Conservation (phyloP, 495 filamentous ascomycete species). For the Xylaria cubensis region DNA sequence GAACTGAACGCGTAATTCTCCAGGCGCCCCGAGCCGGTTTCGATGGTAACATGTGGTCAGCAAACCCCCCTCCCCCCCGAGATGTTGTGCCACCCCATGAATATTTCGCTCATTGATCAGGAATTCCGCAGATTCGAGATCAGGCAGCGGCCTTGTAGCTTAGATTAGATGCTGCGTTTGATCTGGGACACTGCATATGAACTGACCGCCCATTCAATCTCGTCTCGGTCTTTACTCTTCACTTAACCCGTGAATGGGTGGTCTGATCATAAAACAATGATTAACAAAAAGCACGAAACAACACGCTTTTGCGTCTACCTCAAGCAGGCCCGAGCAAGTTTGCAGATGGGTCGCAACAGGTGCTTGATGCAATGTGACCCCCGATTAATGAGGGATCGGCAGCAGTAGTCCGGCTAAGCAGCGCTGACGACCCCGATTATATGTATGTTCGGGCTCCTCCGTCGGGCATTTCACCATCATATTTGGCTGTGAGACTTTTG, state of each 20-base stretch:
- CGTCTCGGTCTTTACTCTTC: conserved; percentile 9
- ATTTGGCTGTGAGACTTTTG: neutral
- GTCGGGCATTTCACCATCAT: neutral
- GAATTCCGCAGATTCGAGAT: conserved; percentile 24
- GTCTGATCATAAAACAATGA: conserved; percentile 3
- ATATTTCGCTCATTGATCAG: conserved; percentile 21
- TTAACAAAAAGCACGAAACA: conserved; percentile 7
- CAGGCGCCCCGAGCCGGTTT: neutral
- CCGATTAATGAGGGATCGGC: conserved; percentile 19
- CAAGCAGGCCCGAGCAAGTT: conserved; percentile 14
- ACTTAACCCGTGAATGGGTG: neutral
- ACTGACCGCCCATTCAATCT: conserved; percentile 3
- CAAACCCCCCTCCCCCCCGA: neutral
- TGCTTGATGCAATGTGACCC: conserved; percentile 16
- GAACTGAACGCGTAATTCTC: conserved; percentile 21
- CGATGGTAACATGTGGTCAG: conserved; percentile 5
- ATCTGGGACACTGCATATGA: neutral
- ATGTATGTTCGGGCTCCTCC: neutral
- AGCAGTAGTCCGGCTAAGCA: neutral
- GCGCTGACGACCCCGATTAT: conserved; percentile 8
- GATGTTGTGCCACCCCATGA: conserved; percentile 23
- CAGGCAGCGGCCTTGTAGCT: neutral
- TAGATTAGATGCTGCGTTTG: conserved; percentile 5
- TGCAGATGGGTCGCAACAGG: conserved; percentile 14
- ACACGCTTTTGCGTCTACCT: conserved; percentile 9